Base-by-base conservation (phyloP, 352 stramenopile species). In the Blastocystis sp. region DNA sequence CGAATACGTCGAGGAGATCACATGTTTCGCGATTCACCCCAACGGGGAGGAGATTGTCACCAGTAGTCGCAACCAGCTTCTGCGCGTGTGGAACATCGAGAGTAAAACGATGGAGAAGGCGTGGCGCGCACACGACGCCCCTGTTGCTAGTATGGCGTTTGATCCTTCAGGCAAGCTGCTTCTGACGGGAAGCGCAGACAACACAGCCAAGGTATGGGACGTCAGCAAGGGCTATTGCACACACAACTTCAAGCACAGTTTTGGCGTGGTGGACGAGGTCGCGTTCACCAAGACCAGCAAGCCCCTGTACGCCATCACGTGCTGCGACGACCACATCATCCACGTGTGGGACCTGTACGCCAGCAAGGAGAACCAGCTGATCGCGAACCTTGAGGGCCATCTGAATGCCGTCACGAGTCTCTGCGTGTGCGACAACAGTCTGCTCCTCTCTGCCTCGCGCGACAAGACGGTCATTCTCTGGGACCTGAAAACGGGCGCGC, bases 121-220 rank as follows among this genome's bases (percentile, higher is more conserved):
- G 18, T 72, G 86, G 32, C 86, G 87, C 56, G 88, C 88, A 32
- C 87, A 91, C 61, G 89, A 94, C 57, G 92, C 89, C 59, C 92
- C 92, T 7, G 91, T 96, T 71, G 87, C 94, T 61, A 89, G 88
- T 64, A 93, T 96, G 90, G 91, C 90, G 36, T 94, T 95, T 84
- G 93, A 96, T 88, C 91, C 91, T 24, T 92, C 92, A 29, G 92
- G 92, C 49, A 96, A 92, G 65, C 88, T 98, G 84, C 88, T 98
- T 8, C 94, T 94, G 7, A 98, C 95, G 0, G 95, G 94, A 86
- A 94, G 94, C 29, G 94, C 95, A 38, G 96, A 99, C 89, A 48
- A 85, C 24, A 85, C 75, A 49, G 75, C 75, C 0, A 85, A 85
- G 36, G 87, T 93, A 46, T 95, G 93, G 57, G 92, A 95, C 87